A percentile compares a stretch with the other conserved stretches of the same genome.
Evolutionary conservation across 139 green algal genomes (phyloP).

Genomic region (Pedinophyceae sp.): DNA sequence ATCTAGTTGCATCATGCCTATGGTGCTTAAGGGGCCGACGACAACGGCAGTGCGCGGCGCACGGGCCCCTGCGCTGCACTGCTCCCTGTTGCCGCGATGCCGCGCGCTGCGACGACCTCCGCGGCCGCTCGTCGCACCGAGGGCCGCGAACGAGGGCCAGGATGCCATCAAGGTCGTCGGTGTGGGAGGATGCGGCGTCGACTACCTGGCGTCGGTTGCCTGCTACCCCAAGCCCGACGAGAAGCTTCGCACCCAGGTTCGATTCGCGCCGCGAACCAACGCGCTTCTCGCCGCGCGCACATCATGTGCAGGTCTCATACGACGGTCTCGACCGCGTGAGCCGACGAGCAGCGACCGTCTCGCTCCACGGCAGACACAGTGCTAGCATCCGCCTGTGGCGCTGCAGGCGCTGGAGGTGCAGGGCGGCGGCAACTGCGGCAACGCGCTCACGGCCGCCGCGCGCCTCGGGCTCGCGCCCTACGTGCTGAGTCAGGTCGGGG

Average conservation of each 20-base stretch:
- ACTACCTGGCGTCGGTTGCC: conserved; percentile 77
- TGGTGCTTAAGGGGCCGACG: too few relatives aligned
- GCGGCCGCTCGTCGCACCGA: too few relatives aligned
- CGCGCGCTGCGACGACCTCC: too few relatives aligned
- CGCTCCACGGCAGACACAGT: background rate
- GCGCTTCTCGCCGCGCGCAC: too few relatives aligned
- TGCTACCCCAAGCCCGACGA: conserved; percentile 70
- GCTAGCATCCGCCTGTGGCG: background rate
- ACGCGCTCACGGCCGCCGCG: conserved; percentile 78
- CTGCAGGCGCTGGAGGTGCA: conserved; percentile 29
- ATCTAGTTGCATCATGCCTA: too few relatives aligned
- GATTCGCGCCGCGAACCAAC: background rate
- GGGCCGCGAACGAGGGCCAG: too few relatives aligned
- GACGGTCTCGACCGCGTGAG: background rate
- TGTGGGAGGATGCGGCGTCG: too few relatives aligned
- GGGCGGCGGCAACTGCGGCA: conserved; percentile 86
- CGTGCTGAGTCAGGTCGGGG: conserved; percentile 40
- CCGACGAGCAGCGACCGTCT: too few relatives aligned
- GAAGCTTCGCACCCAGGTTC: conserved; percentile 69
- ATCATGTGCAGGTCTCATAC: background rate
- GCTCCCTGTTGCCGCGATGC: too few relatives aligned
- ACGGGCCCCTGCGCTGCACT: too few relatives aligned
- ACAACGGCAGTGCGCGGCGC: too few relatives aligned
- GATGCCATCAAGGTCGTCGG: too few relatives aligned
- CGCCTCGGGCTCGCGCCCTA: conserved; percentile 53